phyloP scores from a whole-genome alignment of 768 basidiomycete species.

The Rhizopogon vinicolor region DNA sequence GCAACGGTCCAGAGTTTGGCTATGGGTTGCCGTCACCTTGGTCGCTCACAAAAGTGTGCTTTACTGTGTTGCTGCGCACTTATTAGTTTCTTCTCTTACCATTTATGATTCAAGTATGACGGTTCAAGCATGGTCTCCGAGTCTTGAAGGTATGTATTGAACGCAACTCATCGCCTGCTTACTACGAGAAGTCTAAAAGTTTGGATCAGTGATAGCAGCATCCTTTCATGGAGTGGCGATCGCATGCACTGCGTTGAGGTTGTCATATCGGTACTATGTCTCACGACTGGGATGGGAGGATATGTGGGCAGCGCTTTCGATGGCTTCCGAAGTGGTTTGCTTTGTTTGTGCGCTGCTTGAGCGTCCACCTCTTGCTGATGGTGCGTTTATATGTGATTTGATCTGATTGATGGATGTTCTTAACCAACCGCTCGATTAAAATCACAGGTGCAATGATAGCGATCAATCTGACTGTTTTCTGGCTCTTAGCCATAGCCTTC shows the following conservation, averaged over 20 bases:
- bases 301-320: conserved; percentile 16
- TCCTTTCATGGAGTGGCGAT: conserved; percentile 18
- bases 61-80: background rate
- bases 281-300: conserved; percentile 26
- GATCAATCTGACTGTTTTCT: conserved; percentile 1
- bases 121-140: background rate
- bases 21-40: background rate
- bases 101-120: background rate
- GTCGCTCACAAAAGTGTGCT: background rate
- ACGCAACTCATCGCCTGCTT: background rate
- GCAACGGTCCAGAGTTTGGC: no score
- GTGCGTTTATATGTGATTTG: background rate
- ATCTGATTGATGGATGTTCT: background rate
- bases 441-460: background rate
- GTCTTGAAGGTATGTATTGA: background rate
- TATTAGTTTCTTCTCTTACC: background rate
- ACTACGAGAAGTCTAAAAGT: background rate
- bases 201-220: conserved; percentile 11
- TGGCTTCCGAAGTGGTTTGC: conserved; percentile 12
- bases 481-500: conserved; percentile 15
- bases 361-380: background rate
- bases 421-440: background rate
- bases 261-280: conserved; percentile 16
- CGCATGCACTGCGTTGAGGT: conserved; percentile 15
- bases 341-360: conserved; percentile 8